Evolutionary conservation across 2,329 filamentous ascomycete species (phyloP).

Genomic region (Bimuria novae-zelandiae): DNA sequence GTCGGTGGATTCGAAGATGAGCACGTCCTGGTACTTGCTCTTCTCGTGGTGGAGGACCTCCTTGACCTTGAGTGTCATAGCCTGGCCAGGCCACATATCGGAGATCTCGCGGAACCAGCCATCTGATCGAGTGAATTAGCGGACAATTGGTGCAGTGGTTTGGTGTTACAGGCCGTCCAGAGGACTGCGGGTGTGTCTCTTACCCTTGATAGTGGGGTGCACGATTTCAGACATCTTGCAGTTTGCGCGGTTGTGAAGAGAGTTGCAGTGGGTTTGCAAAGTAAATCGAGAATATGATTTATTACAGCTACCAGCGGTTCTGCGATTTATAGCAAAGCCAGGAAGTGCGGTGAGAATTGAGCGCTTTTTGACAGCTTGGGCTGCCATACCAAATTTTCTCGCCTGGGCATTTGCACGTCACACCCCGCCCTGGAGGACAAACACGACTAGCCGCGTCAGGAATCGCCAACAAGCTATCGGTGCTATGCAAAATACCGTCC

Average conservation of each 20-base stretch:
- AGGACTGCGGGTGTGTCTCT: conserved; percentile 3
- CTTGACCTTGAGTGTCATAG: conserved; percentile 90
- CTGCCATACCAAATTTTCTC: conserved; percentile 24
- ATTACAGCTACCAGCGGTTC: conserved; percentile 8
- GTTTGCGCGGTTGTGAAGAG: background rate
- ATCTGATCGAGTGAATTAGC: conserved; percentile 62
- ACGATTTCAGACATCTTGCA: conserved; percentile 68
- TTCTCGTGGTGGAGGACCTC: conserved; percentile 99
- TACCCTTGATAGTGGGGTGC: conserved; percentile 79
- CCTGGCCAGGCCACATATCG: conserved; percentile 98
- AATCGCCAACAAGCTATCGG: too few species aligned
- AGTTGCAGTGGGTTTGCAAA: background rate
- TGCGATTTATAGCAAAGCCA: conserved; percentile 29
- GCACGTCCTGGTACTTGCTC: conserved; percentile 97
- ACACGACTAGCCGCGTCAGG: background rate
- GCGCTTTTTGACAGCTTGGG: conserved; percentile 28
- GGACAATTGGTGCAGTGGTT: background rate
- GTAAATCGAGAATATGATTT: background rate
- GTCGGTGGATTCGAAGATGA: conserved; percentile 98
- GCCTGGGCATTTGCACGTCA: conserved; percentile 17
- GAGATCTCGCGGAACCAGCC: conserved; percentile 99
- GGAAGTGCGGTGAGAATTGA: conserved; percentile 28
- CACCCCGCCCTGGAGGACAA: conserved; percentile 20
- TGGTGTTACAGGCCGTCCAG: background rate
- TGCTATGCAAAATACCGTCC: too few species aligned